Evolutionary conservation across 768 basidiomycete species (phyloP).

Genomic region (Calocybe gangraenosa): DNA sequence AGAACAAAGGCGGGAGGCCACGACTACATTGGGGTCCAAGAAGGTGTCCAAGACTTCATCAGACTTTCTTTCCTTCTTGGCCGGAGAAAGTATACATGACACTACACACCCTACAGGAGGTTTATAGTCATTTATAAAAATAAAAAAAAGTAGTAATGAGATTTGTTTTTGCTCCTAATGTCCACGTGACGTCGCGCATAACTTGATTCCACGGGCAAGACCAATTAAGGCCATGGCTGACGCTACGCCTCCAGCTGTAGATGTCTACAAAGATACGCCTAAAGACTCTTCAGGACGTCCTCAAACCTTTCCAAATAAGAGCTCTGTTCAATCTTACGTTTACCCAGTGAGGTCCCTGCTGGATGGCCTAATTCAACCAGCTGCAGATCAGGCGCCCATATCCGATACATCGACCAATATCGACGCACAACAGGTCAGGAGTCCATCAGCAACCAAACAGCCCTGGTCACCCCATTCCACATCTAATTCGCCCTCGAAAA

Average conservation of each 20-base stretch:
- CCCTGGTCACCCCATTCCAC: too few relatives aligned
- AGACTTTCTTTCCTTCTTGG: conserved; percentile 29
- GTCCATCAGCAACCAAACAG: too few relatives aligned
- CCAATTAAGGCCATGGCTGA: conserved; percentile 2
- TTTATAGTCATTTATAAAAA: too few relatives aligned
- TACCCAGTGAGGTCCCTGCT: conserved; percentile 40
- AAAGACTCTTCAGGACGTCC: background rate
- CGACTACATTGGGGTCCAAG: conserved; percentile 55
- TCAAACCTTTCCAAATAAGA: conserved; percentile 1
- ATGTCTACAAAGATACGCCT: background rate
- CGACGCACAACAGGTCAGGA: too few relatives aligned
- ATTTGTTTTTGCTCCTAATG: too few relatives aligned
- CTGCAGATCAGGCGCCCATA: conserved; percentile 8
- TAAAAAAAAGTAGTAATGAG: too few relatives aligned
- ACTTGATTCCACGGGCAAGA: too few relatives aligned
- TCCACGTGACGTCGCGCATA: too few relatives aligned
- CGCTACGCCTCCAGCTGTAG: background rate
- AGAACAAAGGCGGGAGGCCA: conserved; percentile 65
- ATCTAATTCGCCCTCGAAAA: too few relatives aligned
- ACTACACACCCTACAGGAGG: too few relatives aligned
- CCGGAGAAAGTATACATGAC: background rate
- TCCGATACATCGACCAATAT: background rate
- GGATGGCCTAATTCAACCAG: conserved; percentile 30
- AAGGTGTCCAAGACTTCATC: conserved; percentile 71
- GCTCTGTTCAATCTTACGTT: conserved; percentile 23